These are phyloP conservation scores for Daldinia concentrica DNA, from an alignment of 495 filamentous ascomycete species.

Conservation along the genomic window DNA sequence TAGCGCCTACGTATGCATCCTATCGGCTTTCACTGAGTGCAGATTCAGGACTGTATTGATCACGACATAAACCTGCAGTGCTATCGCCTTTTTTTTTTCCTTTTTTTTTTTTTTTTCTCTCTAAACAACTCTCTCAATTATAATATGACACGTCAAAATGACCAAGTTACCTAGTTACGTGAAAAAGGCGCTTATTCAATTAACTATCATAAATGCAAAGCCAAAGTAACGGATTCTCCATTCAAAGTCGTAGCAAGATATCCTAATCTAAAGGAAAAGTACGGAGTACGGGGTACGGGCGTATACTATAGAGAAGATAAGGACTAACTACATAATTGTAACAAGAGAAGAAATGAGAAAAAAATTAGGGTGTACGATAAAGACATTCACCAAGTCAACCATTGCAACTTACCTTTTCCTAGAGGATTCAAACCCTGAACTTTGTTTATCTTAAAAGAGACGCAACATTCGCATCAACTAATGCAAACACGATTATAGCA, in stretches of 20 bases:
- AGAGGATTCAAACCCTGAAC: background rate
- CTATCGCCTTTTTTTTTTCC: background rate
- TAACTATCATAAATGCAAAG: background rate
- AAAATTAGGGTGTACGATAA: background rate
- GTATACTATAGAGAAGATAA: too few species aligned
- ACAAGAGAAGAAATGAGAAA: background rate
- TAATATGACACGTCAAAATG: background rate
- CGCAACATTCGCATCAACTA: conserved; percentile 1
- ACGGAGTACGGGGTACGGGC: too few species aligned
- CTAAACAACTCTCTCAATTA: background rate
- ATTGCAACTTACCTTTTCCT: conserved; percentile 6
- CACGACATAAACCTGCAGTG: background rate
- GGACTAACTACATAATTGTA: background rate
- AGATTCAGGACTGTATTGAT: background rate
- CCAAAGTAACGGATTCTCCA: background rate
- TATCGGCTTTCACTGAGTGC: background rate
- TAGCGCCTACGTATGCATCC: background rate
- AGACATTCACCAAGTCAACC: background rate
- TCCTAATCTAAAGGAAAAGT: background rate
- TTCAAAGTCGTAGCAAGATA: background rate
- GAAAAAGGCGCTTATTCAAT: background rate
- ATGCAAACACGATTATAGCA: conserved; percentile 6
- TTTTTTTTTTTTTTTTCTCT: too few species aligned
- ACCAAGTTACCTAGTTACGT: background rate
- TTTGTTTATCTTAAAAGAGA: background rate